Conservation (phyloP, 1,139 yeast genomes). For the Yamadazyma taylorii region DNA sequence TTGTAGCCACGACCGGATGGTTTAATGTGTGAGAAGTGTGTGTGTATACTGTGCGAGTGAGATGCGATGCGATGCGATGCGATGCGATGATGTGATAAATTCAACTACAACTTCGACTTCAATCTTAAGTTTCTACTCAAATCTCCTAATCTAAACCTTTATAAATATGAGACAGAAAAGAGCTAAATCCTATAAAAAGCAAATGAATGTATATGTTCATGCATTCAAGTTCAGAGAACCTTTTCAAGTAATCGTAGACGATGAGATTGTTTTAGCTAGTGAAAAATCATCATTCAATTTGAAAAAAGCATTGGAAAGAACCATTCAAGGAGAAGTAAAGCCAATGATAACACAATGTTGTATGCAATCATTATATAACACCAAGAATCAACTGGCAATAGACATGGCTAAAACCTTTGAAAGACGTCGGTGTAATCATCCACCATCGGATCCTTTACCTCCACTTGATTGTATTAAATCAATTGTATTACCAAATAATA, state of each 20-base stretch:
- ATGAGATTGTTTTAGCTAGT: constrained; percentile 68
- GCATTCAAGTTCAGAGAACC: constrained; percentile 94
- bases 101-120: too few species aligned
- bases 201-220: constrained; percentile 78
- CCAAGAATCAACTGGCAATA: constrained; percentile 72
- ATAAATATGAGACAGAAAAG: constrained; percentile 85
- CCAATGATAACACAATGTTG: constrained; percentile 98
- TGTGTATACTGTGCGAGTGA: too few species aligned
- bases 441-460: constrained; percentile 58
- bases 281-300: constrained; percentile 69
- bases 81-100: too few species aligned
- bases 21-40: too few species aligned
- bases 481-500: constrained; percentile 71
- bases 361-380: constrained; percentile 77
- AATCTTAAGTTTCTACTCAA: too few species aligned
- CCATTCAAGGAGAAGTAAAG: constrained; percentile 82
- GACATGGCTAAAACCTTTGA: constrained; percentile 79
- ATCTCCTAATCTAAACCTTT: too few species aligned
- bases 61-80: too few species aligned
- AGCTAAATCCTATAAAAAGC: constrained; percentile 92
- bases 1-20: too few species aligned
- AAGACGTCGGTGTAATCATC: constrained; percentile 64
- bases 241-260: constrained; percentile 84
- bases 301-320: constrained; percentile 72
- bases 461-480: constrained; percentile 77